These are phyloP conservation scores for Rhodotorula toruloides DNA, from an alignment of 768 basidiomycete species.

Conservation along the genomic window DNA sequence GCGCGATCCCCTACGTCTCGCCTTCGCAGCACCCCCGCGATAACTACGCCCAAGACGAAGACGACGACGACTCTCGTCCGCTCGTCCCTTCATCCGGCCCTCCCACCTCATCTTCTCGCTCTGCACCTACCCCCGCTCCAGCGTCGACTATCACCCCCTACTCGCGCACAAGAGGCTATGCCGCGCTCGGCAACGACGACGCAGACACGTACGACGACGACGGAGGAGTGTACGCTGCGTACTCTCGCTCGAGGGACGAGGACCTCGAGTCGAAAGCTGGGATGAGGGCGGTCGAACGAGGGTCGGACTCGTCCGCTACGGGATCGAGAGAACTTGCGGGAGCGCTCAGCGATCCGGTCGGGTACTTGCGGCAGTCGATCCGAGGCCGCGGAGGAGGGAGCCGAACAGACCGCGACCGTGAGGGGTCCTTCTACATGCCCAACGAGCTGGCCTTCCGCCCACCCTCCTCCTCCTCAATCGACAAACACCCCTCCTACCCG, in stretches of 20 bases:
- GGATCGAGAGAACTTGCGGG: too few species aligned
- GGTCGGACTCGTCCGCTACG: neutral
- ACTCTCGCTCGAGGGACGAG: constrained; percentile 12
- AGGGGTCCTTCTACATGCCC: constrained; percentile 24
- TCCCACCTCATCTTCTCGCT: neutral
- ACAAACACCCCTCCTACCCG: neutral
- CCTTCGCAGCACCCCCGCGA: neutral
- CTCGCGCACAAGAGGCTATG: constrained; percentile 22
- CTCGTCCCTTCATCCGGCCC: constrained; percentile 4
- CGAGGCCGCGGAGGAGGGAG: neutral
- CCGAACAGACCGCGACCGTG: neutral
- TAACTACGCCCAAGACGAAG: constrained; percentile 1
- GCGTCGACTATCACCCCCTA: constrained; percentile 16
- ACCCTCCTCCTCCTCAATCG: constrained; percentile 3
- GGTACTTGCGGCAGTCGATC: constrained; percentile 6
- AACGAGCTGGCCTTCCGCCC: constrained; percentile 32
- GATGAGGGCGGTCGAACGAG: neutral
- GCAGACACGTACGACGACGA: constrained; percentile 8
- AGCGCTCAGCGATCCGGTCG: constrained; percentile 17
- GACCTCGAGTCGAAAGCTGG: constrained; percentile 13
- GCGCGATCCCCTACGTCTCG: neutral
- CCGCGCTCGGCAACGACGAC: constrained; percentile 14
- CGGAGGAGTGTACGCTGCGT: constrained; percentile 10
- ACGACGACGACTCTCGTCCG: constrained; percentile 10
- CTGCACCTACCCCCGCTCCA: too few species aligned